Evolutionary conservation across 2,329 filamentous ascomycete genomes (phyloP), one percentile per base, ranked within the genome.

Genomic region (Penicillium sp.): DNA sequence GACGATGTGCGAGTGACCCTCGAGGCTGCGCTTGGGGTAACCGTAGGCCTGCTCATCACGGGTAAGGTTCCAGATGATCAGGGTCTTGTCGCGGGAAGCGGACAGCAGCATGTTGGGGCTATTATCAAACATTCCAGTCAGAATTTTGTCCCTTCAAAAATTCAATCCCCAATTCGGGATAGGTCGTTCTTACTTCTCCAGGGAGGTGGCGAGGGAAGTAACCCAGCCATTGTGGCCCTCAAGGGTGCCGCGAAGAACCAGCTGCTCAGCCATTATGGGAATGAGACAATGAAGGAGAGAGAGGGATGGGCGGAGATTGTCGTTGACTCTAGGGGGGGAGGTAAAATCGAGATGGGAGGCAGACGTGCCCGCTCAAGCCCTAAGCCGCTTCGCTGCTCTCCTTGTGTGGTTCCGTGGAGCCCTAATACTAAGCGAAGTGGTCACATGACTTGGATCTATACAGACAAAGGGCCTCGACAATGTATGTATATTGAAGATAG

Each of bases 41-140:
- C 94, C 94, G 86, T 97, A 99, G 78, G 90, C 89, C 78, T 88
- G 87, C 84, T 97, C 94, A 81, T 97, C 92, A 82, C 94, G 93
- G 81, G 94, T 97, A 76, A 99, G 86, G 87, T 97, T 96, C 94
- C 94, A 99, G 87, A 99, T 96, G 84, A 99, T 99, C 79, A 99
- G 85, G 71, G 90, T 90, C 89, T 97, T 97, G 87, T 99, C 94
- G 83, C 94, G 92, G 78, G 87, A 91, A 76, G 85, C 93, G 70
- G 94, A 99, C 74, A 99, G 88, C 79, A 99, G 92, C 93, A 99
- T 97, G 87, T 99, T 97, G 77, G 94, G 94, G 89, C 91, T 87
- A 75, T 63, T 64, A 64, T 66, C 59, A 61, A 61, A 55, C 55
- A 50, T 61, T 56, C 56, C 61, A 65, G 71, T 78, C 68, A 78